Conservation (phyloP, 1,139 yeast species). For the Suhomyces maxii region DNA sequence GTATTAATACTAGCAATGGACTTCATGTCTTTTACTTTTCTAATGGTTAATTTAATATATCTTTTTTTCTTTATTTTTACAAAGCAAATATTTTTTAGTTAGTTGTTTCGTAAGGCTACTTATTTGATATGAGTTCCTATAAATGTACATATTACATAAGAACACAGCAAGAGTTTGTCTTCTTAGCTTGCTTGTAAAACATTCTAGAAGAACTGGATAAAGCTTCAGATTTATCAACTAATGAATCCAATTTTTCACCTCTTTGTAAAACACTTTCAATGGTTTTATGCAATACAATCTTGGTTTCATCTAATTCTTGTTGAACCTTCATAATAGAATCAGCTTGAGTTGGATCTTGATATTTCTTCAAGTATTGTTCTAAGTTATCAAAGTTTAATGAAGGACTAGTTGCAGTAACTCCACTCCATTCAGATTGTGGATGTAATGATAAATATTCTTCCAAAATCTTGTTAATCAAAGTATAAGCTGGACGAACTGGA, state of each 20-base stretch:
- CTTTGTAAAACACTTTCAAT: conserved; percentile 92
- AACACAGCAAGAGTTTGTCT: conserved; percentile 94
- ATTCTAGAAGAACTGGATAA: conserved; percentile 83
- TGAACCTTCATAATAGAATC: conserved; percentile 97
- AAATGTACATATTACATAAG: conserved; percentile 49
- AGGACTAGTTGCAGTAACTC: conserved; percentile 50
- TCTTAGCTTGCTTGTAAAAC: conserved; percentile 97
- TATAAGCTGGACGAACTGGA: conserved; percentile 97
- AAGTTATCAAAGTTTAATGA: conserved; percentile 59
- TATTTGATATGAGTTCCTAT: conserved; percentile 10
- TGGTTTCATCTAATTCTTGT: conserved; percentile 96
- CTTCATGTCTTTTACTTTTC: too few species aligned
- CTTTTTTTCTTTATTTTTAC: too few species aligned
- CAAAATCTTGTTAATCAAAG: conserved; percentile 82
- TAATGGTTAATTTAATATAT: too few species aligned
- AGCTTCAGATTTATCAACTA: conserved; percentile 95
- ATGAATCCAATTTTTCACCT: conserved; percentile 91
- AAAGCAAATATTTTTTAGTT: neutral
- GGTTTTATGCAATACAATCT: conserved; percentile 92
- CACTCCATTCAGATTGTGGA: conserved; percentile 71
- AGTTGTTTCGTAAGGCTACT: conserved; percentile 2
- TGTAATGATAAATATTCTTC: conserved; percentile 88
- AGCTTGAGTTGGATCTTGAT: conserved; percentile 97
- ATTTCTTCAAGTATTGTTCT: conserved; percentile 70
- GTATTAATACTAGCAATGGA: too few species aligned